Conservation (phyloP, 495 filamentous ascomycete species). For the Aspergillus baeticus region DNA sequence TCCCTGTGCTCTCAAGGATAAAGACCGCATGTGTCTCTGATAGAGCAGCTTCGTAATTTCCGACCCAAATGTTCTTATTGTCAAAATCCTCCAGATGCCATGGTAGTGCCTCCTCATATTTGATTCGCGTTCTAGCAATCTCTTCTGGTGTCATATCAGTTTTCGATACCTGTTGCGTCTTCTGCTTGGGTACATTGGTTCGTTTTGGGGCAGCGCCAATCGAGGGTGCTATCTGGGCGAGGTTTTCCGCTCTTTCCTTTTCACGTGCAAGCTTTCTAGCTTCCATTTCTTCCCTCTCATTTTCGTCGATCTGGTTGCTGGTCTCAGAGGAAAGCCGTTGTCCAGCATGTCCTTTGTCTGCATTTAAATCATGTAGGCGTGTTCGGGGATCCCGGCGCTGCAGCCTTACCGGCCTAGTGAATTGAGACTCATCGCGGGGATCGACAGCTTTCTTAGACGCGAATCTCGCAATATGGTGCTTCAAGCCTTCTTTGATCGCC, state of each 20-base stretch:
- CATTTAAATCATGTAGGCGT: constrained; percentile 46
- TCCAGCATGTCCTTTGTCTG: constrained; percentile 44
- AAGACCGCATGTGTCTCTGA: constrained; percentile 78
- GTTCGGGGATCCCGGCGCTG: constrained; percentile 87
- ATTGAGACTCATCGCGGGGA: constrained; percentile 73
- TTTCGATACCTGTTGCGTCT: constrained; percentile 67
- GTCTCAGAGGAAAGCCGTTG: constrained; percentile 34
- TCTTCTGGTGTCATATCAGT: constrained; percentile 81
- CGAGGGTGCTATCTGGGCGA: constrained; percentile 83
- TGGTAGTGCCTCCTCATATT: constrained; percentile 92
- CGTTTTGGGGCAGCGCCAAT: constrained; percentile 58
- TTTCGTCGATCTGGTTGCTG: constrained; percentile 49
- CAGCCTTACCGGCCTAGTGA: constrained; percentile 80
- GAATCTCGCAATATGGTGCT: constrained; percentile 83
- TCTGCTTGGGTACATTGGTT: constrained; percentile 59
- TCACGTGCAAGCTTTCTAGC: constrained; percentile 73
- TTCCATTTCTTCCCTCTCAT: constrained; percentile 71
- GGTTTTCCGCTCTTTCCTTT: constrained; percentile 75
- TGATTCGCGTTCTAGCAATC: constrained; percentile 72
- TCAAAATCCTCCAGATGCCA: constrained; percentile 98
- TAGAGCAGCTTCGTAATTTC: constrained; percentile 80
- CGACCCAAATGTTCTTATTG: constrained; percentile 88
- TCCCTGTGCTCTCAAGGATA: constrained; percentile 54
- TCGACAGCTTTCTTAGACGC: constrained; percentile 64
- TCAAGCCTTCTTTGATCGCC: constrained; percentile 72